These are phyloP conservation scores for Fusarium poae DNA, from an alignment of 2,329 filamentous ascomycete genomes.

Conservation along the genomic window DNA sequence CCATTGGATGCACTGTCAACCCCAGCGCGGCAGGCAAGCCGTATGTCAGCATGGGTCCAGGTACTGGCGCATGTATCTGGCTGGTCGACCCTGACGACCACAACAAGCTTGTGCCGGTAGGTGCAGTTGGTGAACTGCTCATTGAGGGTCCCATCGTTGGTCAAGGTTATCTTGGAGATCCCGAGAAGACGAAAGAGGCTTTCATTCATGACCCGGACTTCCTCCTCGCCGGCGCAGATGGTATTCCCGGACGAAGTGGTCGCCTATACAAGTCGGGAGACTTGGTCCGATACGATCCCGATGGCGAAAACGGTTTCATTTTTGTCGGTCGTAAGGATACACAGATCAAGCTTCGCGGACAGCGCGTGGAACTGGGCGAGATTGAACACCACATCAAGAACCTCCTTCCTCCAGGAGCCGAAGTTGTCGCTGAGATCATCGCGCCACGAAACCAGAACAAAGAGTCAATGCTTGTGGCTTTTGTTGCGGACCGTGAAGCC, in stretches of 20 bases:
- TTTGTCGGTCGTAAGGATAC: slow-evolving; percentile 75
- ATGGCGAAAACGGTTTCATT: slow-evolving; percentile 66
- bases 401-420: slow-evolving; percentile 55
- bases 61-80: slow-evolving; percentile 63
- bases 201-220: slow-evolving; percentile 70
- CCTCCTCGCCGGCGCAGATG: slow-evolving; percentile 58
- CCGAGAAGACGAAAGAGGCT: slow-evolving; percentile 66
- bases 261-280: slow-evolving; percentile 72
- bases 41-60: slow-evolving; percentile 60
- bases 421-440: slow-evolving; percentile 64
- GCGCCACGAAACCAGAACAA: slow-evolving; percentile 54
- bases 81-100: slow-evolving; percentile 64
- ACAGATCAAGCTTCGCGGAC: slow-evolving; percentile 77
- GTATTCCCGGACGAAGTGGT: slow-evolving; percentile 55
- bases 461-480: slow-evolving; percentile 47
- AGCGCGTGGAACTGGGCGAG: slow-evolving; percentile 71
- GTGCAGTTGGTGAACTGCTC: slow-evolving; percentile 65
- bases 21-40: slow-evolving; percentile 54
- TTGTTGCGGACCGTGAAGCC: slow-evolving; percentile 43
- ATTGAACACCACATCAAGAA: slow-evolving; percentile 64
- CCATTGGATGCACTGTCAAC: slow-evolving; percentile 65
- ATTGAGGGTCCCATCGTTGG: slow-evolving; percentile 72
- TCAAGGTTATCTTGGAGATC: slow-evolving; percentile 71
- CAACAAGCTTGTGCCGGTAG: slow-evolving; percentile 61
- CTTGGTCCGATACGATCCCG: slow-evolving; percentile 65